Base-by-base conservation (phyloP, 495 filamentous ascomycete genomes). In the Penicillium turbatum region DNA sequence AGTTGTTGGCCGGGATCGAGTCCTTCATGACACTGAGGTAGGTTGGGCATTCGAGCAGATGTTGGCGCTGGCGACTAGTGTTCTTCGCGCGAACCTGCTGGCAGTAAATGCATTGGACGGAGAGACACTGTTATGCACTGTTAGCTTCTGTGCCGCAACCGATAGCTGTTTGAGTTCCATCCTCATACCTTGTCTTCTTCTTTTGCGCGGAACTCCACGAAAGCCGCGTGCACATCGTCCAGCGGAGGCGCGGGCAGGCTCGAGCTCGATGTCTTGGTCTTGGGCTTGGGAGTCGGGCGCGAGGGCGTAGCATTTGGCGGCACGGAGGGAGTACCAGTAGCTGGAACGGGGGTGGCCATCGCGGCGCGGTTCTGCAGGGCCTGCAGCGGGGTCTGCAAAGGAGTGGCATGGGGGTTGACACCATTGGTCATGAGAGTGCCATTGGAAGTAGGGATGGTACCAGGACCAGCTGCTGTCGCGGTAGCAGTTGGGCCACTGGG, bases 1-100 rank as follows among this genome's bases (percentile, higher is more conserved):
- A 67, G 48, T 79, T 79, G 52, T 81, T 81, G 42, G 78, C 78
- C n/a, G 78, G 78, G 43, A 80, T 81, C 8, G 75, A 77, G 54
- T 81, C 78, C 56, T 80, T 80, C 77, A 81, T 81, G 24, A 78
- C 76, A 55, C 74, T 79, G 6, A 80, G 73, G 59, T 81, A 81
- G 53, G 74, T 78, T 19, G 76, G 76, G 48, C 78, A 81, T 61
- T 81, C 78, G 24, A 80, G 68, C 24, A 81, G 59, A 57, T 81
- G 78, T 52, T 79, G 74, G 41, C 78, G 77, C 60, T 81, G 78
- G 50, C 78, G 73, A 63, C 75, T 78, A 34, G 78, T 81, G 44
- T 81, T 81, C 61, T 81, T 81, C 15, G 78, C 78, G 58, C 78
- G 76, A 16, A 81, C 76, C 53, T 79, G 77, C 45, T 81, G 76